phyloP scores from a whole-genome alignment of 2,329 filamentous ascomycete species.

The Exserohilum rostratum region DNA sequence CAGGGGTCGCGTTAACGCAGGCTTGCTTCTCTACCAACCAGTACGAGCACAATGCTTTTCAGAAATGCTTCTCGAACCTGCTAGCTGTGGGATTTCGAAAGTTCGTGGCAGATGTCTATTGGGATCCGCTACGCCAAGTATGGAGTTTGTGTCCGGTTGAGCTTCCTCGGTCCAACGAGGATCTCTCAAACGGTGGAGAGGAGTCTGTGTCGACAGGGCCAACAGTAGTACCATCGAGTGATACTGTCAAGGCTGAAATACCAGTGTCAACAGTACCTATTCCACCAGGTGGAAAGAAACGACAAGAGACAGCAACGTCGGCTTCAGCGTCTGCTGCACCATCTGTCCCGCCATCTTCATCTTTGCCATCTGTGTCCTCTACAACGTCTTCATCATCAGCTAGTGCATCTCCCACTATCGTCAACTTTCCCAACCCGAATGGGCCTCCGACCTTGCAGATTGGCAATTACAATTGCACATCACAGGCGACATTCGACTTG shows the following conservation, averaged over 20 bases:
- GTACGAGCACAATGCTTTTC: conserved; percentile 60
- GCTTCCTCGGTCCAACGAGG: conserved; percentile 47
- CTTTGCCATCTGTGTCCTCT: background rate
- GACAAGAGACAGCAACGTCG: conserved; percentile 17
- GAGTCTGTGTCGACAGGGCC: conserved; percentile 18
- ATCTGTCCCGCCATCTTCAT: conserved; percentile 2
- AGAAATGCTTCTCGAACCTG: conserved; percentile 67
- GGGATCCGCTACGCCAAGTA: conserved; percentile 60
- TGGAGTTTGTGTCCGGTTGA: conserved; percentile 69
- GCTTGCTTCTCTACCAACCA: conserved; percentile 63
- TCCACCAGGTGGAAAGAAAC: conserved; percentile 11
- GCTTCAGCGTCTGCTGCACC: background rate
- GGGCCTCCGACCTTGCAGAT: conserved; percentile 50
- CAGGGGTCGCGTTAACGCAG: conserved; percentile 62
- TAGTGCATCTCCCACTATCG: conserved; percentile 19
- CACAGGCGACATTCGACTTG: conserved; percentile 57
- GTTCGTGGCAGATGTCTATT: conserved; percentile 67
- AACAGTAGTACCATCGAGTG: conserved; percentile 21
- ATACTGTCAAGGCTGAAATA: conserved; percentile 23
- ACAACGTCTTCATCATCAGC: conserved; percentile 13
- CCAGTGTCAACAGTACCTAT: conserved; percentile 19
- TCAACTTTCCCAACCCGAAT: conserved; percentile 28
- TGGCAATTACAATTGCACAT: conserved; percentile 62
- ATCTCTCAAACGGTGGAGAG: conserved; percentile 2
- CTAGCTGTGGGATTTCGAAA: conserved; percentile 64